Conservation (phyloP, 345 rosid genomes). For the Eucalyptus sp. region DNA sequence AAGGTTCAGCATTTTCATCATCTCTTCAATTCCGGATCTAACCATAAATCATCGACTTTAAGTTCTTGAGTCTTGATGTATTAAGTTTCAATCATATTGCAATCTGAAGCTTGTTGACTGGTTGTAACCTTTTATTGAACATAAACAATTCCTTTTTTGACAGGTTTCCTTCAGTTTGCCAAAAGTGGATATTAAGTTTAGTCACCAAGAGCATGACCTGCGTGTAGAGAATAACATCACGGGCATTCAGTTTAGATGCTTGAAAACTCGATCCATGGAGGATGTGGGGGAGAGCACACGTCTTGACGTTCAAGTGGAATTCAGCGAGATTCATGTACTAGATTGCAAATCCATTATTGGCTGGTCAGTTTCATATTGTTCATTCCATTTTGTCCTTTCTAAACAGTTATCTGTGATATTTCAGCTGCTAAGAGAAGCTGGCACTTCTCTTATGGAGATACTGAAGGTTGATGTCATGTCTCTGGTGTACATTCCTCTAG, state of each 20-base stretch:
- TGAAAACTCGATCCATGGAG: conserved; percentile 61
- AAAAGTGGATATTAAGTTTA: conserved; percentile 70
- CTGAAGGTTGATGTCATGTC: conserved; percentile 78
- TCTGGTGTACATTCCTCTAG: conserved; percentile 65
- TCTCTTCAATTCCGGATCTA: background rate
- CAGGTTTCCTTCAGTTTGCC: conserved; percentile 76
- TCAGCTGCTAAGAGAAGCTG: conserved; percentile 79
- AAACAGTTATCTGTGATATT: conserved; percentile 13
- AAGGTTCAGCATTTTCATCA: background rate
- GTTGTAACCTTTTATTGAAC: background rate
- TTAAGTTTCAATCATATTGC: background rate
- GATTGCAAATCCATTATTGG: background rate
- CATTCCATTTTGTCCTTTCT: background rate
- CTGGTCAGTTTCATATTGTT: conserved; percentile 11
- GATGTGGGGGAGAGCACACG: conserved; percentile 92
- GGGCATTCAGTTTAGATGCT: conserved; percentile 67
- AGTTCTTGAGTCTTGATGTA: background rate
- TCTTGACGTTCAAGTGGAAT: conserved; percentile 81
- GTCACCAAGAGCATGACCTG: conserved; percentile 56
- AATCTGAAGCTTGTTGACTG: background rate
- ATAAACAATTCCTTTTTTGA: conserved; percentile 1
- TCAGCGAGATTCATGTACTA: conserved; percentile 91
- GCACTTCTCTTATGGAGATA: conserved; percentile 75
- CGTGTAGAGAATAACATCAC: conserved; percentile 64
- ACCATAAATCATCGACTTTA: background rate